These are phyloP conservation scores for Akebia trifoliata DNA, from an alignment of 164 flowering plant genomes.

Conservation along the genomic window DNA sequence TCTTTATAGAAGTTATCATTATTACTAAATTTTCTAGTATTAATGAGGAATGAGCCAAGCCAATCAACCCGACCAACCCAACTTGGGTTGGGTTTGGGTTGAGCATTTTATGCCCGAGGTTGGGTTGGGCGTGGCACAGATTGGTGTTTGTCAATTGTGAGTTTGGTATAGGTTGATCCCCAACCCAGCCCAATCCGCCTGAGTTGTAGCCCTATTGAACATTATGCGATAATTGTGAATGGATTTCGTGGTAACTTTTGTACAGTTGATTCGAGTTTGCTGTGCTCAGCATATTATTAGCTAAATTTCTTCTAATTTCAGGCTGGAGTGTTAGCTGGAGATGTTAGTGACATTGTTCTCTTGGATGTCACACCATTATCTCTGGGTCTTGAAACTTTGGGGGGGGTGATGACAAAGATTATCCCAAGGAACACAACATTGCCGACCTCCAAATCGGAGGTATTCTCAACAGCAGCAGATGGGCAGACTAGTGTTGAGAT, in stretches of 20 bases:
- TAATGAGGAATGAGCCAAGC: too few species aligned
- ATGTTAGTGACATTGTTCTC: constrained; percentile 75
- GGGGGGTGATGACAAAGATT: constrained; percentile 58
- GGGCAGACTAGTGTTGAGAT: constrained; percentile 82
- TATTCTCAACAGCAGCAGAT: constrained; percentile 80
- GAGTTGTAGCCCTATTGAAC: too few species aligned
- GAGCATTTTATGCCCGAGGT: too few species aligned
- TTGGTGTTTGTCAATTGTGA: background rate
- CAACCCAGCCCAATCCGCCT: too few species aligned
- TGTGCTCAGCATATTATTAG: background rate
- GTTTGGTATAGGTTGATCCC: background rate
- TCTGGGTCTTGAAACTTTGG: constrained; percentile 66
- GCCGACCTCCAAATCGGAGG: constrained; percentile 80
- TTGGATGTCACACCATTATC: constrained; percentile 67
- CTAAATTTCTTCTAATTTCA: constrained; percentile 13
- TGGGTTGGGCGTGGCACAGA: too few species aligned
- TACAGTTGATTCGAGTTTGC: background rate
- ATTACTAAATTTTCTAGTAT: too few species aligned
- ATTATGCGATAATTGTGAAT: too few species aligned
- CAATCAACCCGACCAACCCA: too few species aligned
- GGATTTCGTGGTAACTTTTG: background rate
- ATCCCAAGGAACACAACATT: constrained; percentile 63
- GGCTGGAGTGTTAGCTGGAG: constrained; percentile 81
- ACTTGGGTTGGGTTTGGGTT: too few species aligned
- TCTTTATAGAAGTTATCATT: too few species aligned